Conservation (phyloP, 495 filamentous ascomycete species). For the Letharia columbiana region DNA sequence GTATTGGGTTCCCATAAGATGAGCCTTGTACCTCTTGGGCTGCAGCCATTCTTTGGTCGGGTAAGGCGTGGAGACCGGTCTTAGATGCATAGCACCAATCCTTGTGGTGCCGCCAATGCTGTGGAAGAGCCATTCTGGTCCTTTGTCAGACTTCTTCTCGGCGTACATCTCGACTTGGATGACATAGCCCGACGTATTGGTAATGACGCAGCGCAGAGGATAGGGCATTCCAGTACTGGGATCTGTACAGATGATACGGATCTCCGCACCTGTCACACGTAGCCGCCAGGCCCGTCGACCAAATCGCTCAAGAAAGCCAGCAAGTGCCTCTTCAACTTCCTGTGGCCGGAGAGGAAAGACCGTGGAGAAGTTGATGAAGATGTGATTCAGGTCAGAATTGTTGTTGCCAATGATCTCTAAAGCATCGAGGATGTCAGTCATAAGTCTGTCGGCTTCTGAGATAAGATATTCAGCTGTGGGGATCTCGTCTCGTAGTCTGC, state of each 20-base stretch:
- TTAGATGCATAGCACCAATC: constrained; percentile 90
- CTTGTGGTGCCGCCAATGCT: constrained; percentile 91
- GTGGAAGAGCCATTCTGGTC: constrained; percentile 91
- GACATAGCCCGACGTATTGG: constrained; percentile 97
- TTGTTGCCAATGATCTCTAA: constrained; percentile 98
- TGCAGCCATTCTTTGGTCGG: constrained; percentile 97
- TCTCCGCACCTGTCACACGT: constrained; percentile 94
- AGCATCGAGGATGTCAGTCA: constrained; percentile 96
- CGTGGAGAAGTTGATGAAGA: constrained; percentile 98
- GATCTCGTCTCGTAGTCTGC: constrained; percentile 90
- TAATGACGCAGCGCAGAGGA: constrained; percentile 92
- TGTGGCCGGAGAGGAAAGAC: constrained; percentile 86
- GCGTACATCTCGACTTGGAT: constrained; percentile 96
- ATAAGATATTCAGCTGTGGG: constrained; percentile 96
- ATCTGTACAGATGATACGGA: constrained; percentile 96
- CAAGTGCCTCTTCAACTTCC: constrained; percentile 90
- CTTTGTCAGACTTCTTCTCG: constrained; percentile 95
- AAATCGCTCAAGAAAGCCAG: constrained; percentile 92
- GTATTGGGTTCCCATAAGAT: constrained; percentile 97
- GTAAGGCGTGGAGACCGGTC: constrained; percentile 85
- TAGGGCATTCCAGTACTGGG: constrained; percentile 75
- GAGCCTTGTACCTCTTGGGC: constrained; percentile 98
- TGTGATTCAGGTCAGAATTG: constrained; percentile 98
- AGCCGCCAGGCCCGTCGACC: constrained; percentile 92
- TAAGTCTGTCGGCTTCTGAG: constrained; percentile 89